Percentiles rank a stretch among this genome's conserved stretches.
Evolutionary conservation across 768 basidiomycete species (phyloP).

Genomic region (Suillus weaverae): DNA sequence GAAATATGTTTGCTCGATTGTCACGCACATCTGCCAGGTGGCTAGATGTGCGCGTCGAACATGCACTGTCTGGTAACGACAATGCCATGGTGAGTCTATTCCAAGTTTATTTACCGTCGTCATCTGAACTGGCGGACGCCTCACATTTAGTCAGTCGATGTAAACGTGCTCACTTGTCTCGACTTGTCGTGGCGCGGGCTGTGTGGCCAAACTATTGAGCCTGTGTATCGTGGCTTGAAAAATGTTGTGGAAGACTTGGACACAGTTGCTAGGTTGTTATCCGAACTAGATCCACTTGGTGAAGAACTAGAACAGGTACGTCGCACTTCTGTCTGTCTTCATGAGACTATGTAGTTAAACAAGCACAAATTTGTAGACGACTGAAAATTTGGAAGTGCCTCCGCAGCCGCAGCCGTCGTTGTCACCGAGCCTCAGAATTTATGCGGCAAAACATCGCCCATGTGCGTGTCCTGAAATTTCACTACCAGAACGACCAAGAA

Average conservation of each 20-base stretch:
- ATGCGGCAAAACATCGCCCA: slow-evolving; percentile 1
- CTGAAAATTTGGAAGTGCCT: neutral
- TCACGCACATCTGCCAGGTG: slow-evolving; percentile 13
- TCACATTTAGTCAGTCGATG: slow-evolving; percentile 14
- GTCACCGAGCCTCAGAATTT: neutral
- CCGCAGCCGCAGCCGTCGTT: slow-evolving; percentile 1
- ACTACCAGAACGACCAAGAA: slow-evolving; percentile 10
- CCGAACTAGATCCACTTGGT: slow-evolving; percentile 36
- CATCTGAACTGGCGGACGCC: neutral
- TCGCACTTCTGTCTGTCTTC: neutral
- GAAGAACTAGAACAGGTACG: slow-evolving; percentile 21
- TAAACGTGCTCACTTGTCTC: slow-evolving; percentile 12
- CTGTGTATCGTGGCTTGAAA: slow-evolving; percentile 37
- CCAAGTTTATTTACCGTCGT: neutral
- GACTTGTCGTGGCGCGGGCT: slow-evolving; percentile 29
- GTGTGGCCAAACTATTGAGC: slow-evolving; percentile 32
- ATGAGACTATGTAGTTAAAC: neutral
- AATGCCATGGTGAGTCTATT: slow-evolving; percentile 17
- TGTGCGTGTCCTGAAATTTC: neutral
- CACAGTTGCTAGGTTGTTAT: slow-evolving; percentile 42
- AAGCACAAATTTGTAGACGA: neutral
- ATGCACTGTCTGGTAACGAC: slow-evolving; percentile 3
- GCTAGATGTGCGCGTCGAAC: slow-evolving; percentile 15
- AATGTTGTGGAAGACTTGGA: slow-evolving; percentile 41
- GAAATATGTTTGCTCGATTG: slow-evolving; percentile 13